phyloP scores from a whole-genome alignment of 306 rosid genomes.

The Medicago ruthenica region DNA sequence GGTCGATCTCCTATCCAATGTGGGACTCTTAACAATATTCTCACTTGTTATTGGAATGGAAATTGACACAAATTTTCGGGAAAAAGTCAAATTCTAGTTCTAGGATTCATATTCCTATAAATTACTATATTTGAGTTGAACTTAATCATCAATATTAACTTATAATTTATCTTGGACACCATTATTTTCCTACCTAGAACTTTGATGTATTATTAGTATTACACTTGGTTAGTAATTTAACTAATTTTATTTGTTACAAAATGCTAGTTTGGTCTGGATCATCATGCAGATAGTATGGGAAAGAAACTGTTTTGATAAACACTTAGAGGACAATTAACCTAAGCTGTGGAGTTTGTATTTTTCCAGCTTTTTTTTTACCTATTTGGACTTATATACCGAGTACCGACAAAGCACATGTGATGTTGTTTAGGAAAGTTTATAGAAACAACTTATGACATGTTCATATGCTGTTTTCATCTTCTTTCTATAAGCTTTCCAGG shows the following conservation, averaged over 20 bases:
- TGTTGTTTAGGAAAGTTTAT: neutral
- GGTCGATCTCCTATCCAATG: too few species aligned
- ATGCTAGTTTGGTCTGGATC: neutral
- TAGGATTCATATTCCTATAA: conserved; percentile 19
- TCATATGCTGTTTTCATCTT: neutral
- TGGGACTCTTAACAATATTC: too few species aligned
- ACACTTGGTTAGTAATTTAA: conserved; percentile 21
- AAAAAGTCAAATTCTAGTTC: conserved; percentile 24
- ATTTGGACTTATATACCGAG: neutral
- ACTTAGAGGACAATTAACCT: neutral
- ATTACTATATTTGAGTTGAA: conserved; percentile 5
- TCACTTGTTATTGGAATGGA: neutral
- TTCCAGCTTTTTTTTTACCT: neutral
- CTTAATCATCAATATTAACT: neutral
- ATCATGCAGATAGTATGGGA: neutral
- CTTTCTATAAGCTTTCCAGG: too few species aligned
- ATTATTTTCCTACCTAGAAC: too few species aligned
- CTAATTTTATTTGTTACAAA: neutral
- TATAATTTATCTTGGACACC: too few species aligned
- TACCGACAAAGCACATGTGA: neutral
- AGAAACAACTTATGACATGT: neutral
- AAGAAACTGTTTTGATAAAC: too few species aligned
- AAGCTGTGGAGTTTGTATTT: neutral
- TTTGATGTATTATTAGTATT: conserved; percentile 3
- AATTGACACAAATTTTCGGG: neutral